Conservation (phyloP, 352 stramenopile species). For the Phytophthora macrochlamydospora region DNA sequence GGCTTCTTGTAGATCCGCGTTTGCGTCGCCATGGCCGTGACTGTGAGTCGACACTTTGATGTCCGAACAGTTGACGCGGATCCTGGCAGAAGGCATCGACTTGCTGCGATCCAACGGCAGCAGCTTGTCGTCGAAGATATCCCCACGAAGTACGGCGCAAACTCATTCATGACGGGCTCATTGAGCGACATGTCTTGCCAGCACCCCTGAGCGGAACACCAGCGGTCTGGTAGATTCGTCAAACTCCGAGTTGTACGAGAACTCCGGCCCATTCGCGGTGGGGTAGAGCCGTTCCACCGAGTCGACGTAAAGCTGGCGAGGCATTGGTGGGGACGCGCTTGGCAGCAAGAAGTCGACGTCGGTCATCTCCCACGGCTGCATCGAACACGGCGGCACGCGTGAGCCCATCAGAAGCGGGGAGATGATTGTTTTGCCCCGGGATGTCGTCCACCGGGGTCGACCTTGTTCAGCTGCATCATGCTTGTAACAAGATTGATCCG, state of each 20-base stretch:
- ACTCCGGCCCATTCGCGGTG: conserved; percentile 15
- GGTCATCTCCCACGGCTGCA: conserved; percentile 26
- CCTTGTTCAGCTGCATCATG: conserved; percentile 42
- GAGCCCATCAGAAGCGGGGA: conserved; percentile 47
- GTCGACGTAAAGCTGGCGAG: conserved; percentile 13
- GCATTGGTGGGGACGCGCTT: not conserved
- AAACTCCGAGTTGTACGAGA: conserved; percentile 11
- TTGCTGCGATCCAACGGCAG: not conserved
- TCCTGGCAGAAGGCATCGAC: conserved; percentile 2
- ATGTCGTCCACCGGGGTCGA: conserved; percentile 39
- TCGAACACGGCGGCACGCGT: conserved; percentile 16
- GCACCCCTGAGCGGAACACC: conserved; percentile 9
- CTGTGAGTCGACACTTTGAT: not conserved
- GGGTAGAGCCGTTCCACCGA: conserved; percentile 6
- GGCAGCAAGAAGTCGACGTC: conserved; percentile 47
- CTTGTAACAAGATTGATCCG: not conserved
- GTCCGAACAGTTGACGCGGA: conserved; percentile 19
- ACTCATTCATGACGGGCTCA: conserved; percentile 13
- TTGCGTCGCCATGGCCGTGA: not conserved
- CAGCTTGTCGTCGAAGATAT: conserved; percentile 17
- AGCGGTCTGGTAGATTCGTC: conserved; percentile 14
- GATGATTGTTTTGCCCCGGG: conserved; percentile 28
- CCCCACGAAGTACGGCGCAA: conserved; percentile 20
- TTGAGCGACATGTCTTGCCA: conserved; percentile 26
- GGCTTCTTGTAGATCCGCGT: conserved; percentile 16